Conservation (phyloP, 2,329 filamentous ascomycete genomes). For the Ceratocystis variospora region DNA sequence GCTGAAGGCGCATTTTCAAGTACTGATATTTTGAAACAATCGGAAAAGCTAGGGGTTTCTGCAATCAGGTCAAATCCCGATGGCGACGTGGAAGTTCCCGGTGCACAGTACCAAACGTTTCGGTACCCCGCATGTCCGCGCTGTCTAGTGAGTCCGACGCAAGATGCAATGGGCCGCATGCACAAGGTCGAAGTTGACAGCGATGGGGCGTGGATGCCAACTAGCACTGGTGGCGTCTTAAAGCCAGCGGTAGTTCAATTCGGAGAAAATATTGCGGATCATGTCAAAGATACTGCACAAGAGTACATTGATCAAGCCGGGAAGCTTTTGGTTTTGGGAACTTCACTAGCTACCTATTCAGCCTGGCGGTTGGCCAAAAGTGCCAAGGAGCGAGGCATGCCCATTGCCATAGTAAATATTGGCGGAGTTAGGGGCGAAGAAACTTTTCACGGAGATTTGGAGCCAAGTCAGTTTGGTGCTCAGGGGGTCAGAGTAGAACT, state of each 20-base stretch:
- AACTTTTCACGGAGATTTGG: conserved; percentile 47
- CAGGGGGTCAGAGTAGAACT: conserved; percentile 44
- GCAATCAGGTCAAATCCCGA: conserved; percentile 83
- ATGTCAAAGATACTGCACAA: conserved; percentile 65
- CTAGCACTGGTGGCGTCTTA: conserved; percentile 60
- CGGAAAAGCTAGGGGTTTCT: conserved; percentile 48
- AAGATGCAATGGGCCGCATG: conserved; percentile 5
- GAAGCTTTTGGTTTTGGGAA: conserved; percentile 67
- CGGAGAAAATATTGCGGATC: conserved; percentile 64
- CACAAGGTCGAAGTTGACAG: conserved; percentile 52
- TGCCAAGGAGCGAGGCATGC: conserved; percentile 69
- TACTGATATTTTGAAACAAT: conserved; percentile 33
- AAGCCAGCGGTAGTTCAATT: conserved; percentile 97
- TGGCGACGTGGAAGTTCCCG: conserved; percentile 81
- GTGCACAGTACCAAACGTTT: conserved; percentile 78
- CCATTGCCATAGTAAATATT: conserved; percentile 76
- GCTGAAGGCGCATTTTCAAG: conserved; percentile 35
- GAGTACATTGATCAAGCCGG: conserved; percentile 63
- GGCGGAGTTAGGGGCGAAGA: conserved; percentile 73
- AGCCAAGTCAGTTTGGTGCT: conserved; percentile 37
- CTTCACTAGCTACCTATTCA: conserved; percentile 85
- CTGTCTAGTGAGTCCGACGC: conserved; percentile 46
- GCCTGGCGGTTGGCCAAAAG: conserved; percentile 80
- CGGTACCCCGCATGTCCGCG: conserved; percentile 78
- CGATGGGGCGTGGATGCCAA: conserved; percentile 56